Evolutionary conservation across 495 filamentous ascomycete species (phyloP), one percentile per base, ranked within the genome.

Genomic region (Xanthoparmelia taractica): DNA sequence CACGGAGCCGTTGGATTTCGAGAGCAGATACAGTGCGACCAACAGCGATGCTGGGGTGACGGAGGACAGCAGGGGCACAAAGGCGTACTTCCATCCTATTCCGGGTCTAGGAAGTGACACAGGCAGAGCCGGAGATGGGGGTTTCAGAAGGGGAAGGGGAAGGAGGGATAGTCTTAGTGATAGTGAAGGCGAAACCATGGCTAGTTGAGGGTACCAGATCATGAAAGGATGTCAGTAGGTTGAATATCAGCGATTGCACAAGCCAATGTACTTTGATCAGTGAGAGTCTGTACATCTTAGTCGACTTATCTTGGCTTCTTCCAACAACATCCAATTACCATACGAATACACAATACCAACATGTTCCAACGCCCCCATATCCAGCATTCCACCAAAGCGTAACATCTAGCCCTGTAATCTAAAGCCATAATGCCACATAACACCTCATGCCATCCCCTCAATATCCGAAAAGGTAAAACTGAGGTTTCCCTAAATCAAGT

Each of bases 51-150:
- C 76, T 25, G 80, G 78, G 43, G 71, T 79, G 64, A 79, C 81
- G 10, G 81, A 82, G 58, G 82, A 83, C 62, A 84, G 83, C 1
- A 72, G 82, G 17, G 91, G 91, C 29, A 94, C 90, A 25, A 92
- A 89, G 78, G 84, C 81, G 56, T 96, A 96, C 72, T 83, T 81
- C 64, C 89, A 92, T 73, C 79, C 86, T 2, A 90, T 93, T 66
- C 89, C 91, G 0, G 90, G 89, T 2, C 73, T 92, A 69, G 85
- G 79, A 38, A 76, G 79, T 61, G 73, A 76, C 17, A 69, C 73
- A 55, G 69, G 78, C 37, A 66, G 71, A 59, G 71, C 64, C 63
- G 73, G 67, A 4, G 72, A 69, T 25, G 73, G 68, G 60, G 82
- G 82, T 33, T 74, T 77, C 75, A 67, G 76, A 73, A 76, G 74